Conservation (phyloP, 768 basidiomycete species). For the Kwoniella heveanensis region DNA sequence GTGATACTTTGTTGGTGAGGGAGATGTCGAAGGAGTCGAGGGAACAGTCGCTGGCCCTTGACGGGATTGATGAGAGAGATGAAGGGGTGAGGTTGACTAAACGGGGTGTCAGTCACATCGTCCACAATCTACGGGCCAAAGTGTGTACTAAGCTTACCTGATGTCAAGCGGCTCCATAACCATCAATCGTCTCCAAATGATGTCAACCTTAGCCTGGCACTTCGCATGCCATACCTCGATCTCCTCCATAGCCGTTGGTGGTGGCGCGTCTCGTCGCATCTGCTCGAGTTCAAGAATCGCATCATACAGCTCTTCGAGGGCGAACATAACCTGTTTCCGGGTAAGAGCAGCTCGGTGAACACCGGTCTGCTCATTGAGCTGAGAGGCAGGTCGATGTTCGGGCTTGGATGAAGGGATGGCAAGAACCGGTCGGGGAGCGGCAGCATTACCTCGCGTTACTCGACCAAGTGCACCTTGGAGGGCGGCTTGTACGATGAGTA, state of each 20-base stretch:
- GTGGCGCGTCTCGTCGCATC: conserved; percentile 74
- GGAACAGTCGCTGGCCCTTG: conserved; percentile 91
- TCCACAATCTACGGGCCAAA: no score
- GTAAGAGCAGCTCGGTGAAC: conserved; percentile 61
- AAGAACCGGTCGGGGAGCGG: conserved; percentile 92
- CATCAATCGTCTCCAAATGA: conserved; percentile 76
- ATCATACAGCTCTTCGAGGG: conserved; percentile 84
- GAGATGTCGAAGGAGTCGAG: conserved; percentile 82
- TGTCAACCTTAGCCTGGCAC: conserved; percentile 60
- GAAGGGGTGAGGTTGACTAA: conserved; percentile 91
- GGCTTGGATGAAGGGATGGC: conserved; percentile 67
- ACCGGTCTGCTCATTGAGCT: conserved; percentile 46
- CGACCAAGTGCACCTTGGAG: conserved; percentile 92
- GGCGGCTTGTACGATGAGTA: conserved; percentile 34
- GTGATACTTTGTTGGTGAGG: conserved; percentile 77
- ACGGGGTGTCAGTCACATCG: background rate
- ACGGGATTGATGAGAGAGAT: conserved; percentile 81
- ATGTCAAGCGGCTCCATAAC: conserved; percentile 91
- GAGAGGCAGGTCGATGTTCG: conserved; percentile 52
- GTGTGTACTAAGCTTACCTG: conserved; percentile 71
- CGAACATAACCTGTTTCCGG: conserved; percentile 72
- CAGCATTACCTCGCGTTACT: conserved; percentile 90
- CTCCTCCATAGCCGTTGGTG: conserved; percentile 46
- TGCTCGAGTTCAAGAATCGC: conserved; percentile 81
- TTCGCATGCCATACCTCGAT: conserved; percentile 46